Evolutionary conservation across 805 yeast genomes (phyloP).

Genomic region (Kluyveromyces lactis): DNA sequence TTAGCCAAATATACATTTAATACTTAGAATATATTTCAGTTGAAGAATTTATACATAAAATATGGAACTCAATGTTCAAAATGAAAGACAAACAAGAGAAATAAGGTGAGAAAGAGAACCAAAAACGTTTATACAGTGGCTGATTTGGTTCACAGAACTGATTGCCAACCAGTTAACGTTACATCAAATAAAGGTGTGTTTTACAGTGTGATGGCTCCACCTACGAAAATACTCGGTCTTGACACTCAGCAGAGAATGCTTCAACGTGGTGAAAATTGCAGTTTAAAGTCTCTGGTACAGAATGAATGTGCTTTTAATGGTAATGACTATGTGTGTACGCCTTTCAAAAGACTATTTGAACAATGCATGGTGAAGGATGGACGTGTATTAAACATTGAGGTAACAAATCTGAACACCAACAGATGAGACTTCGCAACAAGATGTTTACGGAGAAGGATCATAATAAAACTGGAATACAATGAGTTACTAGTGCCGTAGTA

Average conservation of each 20-base stretch:
- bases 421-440: conserved; percentile 15
- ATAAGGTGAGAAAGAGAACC: too few species aligned
- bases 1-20: too few species aligned
- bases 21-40: too few species aligned
- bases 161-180: too few species aligned
- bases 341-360: conserved; percentile 40
- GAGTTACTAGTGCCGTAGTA: too few species aligned
- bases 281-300: conserved; percentile 36
- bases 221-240: conserved; percentile 36
- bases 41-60: too few species aligned
- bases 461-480: too few species aligned
- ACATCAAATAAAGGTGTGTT: too few species aligned
- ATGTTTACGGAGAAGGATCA: conserved; percentile 1
- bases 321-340: conserved; percentile 36
- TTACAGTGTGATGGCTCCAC: conserved; percentile 42
- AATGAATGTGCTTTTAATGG: conserved; percentile 41
- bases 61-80: too few species aligned
- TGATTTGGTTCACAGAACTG: too few species aligned
- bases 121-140: too few species aligned
- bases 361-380: conserved; percentile 30
- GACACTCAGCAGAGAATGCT: conserved; percentile 29
- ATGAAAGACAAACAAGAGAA: too few species aligned
- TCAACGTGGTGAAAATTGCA: conserved; percentile 21
- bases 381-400: conserved; percentile 32
- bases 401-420: conserved; percentile 29